phyloP scores from a whole-genome alignment of 225 moss, liverwort and hornwort genomes.

The Sphagnum contortum region DNA sequence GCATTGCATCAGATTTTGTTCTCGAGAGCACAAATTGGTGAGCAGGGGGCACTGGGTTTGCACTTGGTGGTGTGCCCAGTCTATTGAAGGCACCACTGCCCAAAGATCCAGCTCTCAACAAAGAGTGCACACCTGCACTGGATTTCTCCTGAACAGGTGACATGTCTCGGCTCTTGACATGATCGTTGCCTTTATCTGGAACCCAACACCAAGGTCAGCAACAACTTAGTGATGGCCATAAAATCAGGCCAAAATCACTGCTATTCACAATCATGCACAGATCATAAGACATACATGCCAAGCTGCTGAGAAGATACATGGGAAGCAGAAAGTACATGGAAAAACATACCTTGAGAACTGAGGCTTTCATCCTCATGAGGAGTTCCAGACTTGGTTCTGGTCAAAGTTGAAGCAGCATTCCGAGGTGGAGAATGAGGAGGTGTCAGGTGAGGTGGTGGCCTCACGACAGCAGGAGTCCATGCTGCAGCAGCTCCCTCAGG shows the following conservation, averaged over 20 bases:
- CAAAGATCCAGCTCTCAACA: conserved; percentile 30
- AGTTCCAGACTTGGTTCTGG: conserved; percentile 26
- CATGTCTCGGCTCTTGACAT: conserved; percentile 17
- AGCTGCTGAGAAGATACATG: too few species aligned
- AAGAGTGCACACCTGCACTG: conserved; percentile 1
- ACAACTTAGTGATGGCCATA: too few species aligned
- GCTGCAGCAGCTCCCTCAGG: conserved; percentile 27
- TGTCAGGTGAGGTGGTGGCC: conserved; percentile 38
- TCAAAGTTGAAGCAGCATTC: conserved; percentile 9
- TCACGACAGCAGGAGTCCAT: conserved; percentile 39
- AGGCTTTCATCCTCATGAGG: conserved; percentile 41
- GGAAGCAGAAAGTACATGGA: too few species aligned
- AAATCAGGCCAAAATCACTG: too few species aligned
- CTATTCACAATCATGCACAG: too few species aligned
- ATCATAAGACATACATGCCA: too few species aligned
- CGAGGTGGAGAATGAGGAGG: conserved; percentile 52
- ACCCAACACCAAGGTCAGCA: too few species aligned
- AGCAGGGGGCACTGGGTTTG: conserved; percentile 7
- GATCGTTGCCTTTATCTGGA: conserved; percentile 24
- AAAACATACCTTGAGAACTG: conserved; percentile 33
- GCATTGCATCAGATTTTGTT: conserved; percentile 41
- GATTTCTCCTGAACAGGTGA: conserved; percentile 14
- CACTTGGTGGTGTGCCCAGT: conserved; percentile 7
- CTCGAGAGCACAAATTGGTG: conserved; percentile 45
- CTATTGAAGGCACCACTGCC: conserved; percentile 50